Base-by-base conservation (phyloP, 768 basidiomycete genomes). In the Suillus brevipes region DNA sequence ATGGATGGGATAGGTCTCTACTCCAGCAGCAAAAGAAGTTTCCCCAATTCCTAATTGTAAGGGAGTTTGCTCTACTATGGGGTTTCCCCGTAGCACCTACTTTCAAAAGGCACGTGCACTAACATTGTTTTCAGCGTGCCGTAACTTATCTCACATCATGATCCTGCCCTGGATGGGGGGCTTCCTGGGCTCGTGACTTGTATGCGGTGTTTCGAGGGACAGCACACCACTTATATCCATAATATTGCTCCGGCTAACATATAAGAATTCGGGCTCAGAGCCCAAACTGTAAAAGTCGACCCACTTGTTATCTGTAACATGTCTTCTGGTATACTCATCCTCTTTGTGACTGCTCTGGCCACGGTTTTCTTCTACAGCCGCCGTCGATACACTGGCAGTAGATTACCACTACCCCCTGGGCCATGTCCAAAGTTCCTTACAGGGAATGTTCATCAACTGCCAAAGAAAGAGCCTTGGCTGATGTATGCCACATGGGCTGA, bases 341-440 rank as follows among this genome's bases (percentile, higher is more conserved):
- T 58, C 38, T 40, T 58, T 25, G 37, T 40, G 23, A 16, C 23
- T 58, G 38, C 38, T 12, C 23, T 49, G 47, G 38, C 23, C 37
- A 6, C 57, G 12, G 23, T 40, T 25, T 40, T 40, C 57, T 40
- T 38, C 23, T 58, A 58, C 57, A 58, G 20, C 23, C 14, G 57
- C 23, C 14, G 57, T 40, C 57, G 37, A 40, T 16, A 25, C 37
- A 31, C 31, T 31, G 4, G 31, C 31, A 28, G 38, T 40, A 58
- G 4, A 40, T 58, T 58, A 12, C 57, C 37, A 58, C 38, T 58
- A 58, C 57, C 57, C 9, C 57, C 57, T n/a, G 57, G 57, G 14
- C 57, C 57, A 6, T 4, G 8, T 18, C 23, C 57, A 40, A 58
- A 58, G 16, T 40, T 58, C 23, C 18, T 58, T 10, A 25, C 38